Percentiles rank a stretch among this genome's conserved stretches.
Evolutionary conservation across 768 basidiomycete species (phyloP).

Genomic region (Boletus rubropictus): DNA sequence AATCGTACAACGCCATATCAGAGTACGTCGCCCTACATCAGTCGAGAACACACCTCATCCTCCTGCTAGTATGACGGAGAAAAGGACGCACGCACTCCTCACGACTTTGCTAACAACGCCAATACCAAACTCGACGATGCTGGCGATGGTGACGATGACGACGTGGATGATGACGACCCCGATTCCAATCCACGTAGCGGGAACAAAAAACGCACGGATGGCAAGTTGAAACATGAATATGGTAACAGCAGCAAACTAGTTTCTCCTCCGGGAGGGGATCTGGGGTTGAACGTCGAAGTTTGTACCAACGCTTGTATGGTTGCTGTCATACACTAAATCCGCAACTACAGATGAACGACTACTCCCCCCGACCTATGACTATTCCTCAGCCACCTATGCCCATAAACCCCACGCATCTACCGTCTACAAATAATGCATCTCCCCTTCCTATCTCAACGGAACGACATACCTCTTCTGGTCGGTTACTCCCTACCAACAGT

Average conservation of each 20-base stretch:
- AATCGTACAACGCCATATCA: constrained; percentile 64
- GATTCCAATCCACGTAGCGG: constrained; percentile 18
- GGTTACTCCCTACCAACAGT: constrained; percentile 26
- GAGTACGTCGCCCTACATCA: constrained; percentile 29
- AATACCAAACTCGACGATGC: constrained; percentile 32
- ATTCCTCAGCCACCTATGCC: constrained; percentile 33
- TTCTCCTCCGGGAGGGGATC: constrained; percentile 15
- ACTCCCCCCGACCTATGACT: constrained; percentile 28
- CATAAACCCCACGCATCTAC: constrained; percentile 25
- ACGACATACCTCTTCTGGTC: constrained; percentile 30
- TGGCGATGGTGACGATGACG: constrained; percentile 38
- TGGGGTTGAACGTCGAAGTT: constrained; percentile 23
- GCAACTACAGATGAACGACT: constrained; percentile 24
- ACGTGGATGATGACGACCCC: constrained; percentile 30
- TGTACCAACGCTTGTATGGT: constrained; percentile 4
- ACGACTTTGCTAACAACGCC: constrained; percentile 42
- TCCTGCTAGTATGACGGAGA: constrained; percentile 44
- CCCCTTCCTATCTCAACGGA: constrained; percentile 33
- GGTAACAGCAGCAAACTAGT: constrained; percentile 16
- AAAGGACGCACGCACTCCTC: constrained; percentile 42
- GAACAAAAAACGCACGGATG: constrained; percentile 21
- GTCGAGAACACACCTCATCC: constrained; percentile 9
- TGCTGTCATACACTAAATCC: background rate
- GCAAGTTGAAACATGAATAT: constrained; percentile 30
- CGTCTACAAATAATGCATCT: constrained; percentile 15